Conservation (phyloP, 306 rosid species). For the Cucurbita moschata region DNA sequence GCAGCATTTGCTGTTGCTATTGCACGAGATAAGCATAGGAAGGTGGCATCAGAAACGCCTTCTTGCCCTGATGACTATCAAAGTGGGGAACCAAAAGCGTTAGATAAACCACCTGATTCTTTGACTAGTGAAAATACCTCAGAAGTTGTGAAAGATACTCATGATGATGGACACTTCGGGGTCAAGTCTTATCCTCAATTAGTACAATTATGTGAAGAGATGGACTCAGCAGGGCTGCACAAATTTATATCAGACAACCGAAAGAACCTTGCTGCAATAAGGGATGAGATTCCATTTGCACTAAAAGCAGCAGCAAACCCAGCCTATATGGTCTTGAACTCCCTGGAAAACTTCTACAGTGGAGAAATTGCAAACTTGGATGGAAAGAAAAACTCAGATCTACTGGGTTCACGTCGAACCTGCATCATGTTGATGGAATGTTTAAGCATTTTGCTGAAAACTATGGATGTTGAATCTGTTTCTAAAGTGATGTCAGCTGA, state of each 20-base stretch:
- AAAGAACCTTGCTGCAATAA: slow-evolving; percentile 79
- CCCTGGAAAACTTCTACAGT: slow-evolving; percentile 71
- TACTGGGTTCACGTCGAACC: slow-evolving; percentile 84
- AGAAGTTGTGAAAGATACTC: slow-evolving; percentile 33
- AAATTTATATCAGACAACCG: slow-evolving; percentile 90
- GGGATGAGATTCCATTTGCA: slow-evolving; percentile 84
- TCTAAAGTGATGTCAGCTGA: slow-evolving; percentile 50
- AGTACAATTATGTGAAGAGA: slow-evolving; percentile 58
- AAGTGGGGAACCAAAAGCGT: slow-evolving; percentile 20
- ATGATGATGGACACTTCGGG: slow-evolving; percentile 25
- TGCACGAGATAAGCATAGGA: slow-evolving; percentile 68
- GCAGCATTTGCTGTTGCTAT: slow-evolving; percentile 52
- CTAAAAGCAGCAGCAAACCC: slow-evolving; percentile 69
- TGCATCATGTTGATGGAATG: slow-evolving; percentile 99
- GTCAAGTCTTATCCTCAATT: slow-evolving; percentile 59
- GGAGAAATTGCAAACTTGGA: slow-evolving; percentile 52
- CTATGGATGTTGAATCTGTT: slow-evolving; percentile 22
- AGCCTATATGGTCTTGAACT: slow-evolving; percentile 66
- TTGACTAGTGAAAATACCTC: slow-evolving; percentile 29
- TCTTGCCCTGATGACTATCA: slow-evolving; percentile 27
- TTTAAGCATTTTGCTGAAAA: slow-evolving; percentile 51
- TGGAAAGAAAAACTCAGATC: slow-evolving; percentile 78
- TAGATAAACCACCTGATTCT: slow-evolving; percentile 47
- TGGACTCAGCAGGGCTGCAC: slow-evolving; percentile 85
- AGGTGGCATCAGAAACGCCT: slow-evolving; percentile 38